phyloP scores from a whole-genome alignment of 345 rosid species.

The Moringa oleifera region DNA sequence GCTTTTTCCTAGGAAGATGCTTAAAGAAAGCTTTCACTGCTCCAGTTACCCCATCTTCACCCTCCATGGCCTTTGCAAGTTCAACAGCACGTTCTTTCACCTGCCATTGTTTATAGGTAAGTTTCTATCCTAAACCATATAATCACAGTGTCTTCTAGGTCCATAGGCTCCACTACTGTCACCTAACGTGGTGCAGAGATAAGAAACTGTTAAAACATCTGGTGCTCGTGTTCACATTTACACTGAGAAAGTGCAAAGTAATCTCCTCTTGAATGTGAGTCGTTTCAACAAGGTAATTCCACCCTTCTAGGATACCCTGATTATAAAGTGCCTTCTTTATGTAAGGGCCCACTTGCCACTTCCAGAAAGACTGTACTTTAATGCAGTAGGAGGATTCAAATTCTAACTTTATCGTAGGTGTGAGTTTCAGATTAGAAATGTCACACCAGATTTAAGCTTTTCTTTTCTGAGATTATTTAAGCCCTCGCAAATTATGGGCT shows the following conservation, averaged over 20 bases:
- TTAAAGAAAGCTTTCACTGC: constrained; percentile 92
- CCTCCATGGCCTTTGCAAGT: constrained; percentile 86
- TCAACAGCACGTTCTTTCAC: constrained; percentile 78
- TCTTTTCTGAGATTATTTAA: neutral
- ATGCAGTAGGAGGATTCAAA: too few relatives aligned
- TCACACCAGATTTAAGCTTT: neutral
- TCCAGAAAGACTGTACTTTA: too few relatives aligned
- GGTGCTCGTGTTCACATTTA: neutral
- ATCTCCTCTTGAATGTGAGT: neutral
- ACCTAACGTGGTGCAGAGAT: neutral
- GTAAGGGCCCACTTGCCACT: too few relatives aligned
- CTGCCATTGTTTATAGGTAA: constrained; percentile 27
- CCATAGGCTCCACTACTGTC: neutral
- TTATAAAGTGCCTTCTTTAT: too few relatives aligned
- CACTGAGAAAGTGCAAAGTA: neutral
- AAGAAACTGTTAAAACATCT: neutral
- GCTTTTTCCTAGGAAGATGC: constrained; percentile 53
- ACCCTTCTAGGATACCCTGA: too few relatives aligned
- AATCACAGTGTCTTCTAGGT: neutral
- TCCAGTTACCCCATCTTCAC: constrained; percentile 94
- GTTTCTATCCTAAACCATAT: constrained; percentile 1
- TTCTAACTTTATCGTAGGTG: too few relatives aligned
- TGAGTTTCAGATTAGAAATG: neutral
- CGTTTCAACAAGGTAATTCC: too few relatives aligned
- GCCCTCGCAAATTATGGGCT: neutral